phyloP scores from a whole-genome alignment of 139 green algal species.

The Tetradesmus obliquus region DNA sequence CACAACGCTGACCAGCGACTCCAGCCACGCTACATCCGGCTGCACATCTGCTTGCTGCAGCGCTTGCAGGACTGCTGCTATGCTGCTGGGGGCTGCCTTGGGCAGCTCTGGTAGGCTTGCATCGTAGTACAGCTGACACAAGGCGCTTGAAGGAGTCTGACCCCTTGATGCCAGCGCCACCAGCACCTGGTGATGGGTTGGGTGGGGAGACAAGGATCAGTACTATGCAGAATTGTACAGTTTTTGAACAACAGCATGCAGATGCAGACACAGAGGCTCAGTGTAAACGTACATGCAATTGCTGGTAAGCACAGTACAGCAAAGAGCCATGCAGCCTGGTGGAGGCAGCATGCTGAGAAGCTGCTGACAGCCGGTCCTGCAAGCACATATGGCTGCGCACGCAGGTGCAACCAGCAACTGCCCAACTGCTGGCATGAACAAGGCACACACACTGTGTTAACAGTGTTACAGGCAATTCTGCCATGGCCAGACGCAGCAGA shows the following conservation, averaged over 20 bases:
- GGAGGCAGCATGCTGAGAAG: neutral
- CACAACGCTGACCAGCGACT: constrained; percentile 5
- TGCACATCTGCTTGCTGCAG: constrained; percentile 11
- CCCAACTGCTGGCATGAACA: too few species aligned
- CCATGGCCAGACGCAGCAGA: neutral
- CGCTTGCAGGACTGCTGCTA: constrained; percentile 20
- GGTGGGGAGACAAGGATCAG: neutral
- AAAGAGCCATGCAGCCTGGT: neutral
- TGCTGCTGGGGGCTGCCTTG: neutral
- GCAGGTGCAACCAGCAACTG: too few species aligned
- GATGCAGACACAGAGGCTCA: neutral
- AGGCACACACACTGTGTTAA: too few species aligned
- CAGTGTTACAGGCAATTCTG: neutral
- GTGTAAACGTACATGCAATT: neutral
- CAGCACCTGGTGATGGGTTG: constrained; percentile 1
- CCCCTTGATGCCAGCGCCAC: neutral
- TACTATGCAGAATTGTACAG: neutral
- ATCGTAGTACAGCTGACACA: constrained; percentile 37
- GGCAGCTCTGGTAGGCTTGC: constrained; percentile 12
- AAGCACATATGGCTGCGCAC: neutral
- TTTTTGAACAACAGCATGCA: neutral
- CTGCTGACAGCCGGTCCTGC: neutral
- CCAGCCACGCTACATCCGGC: constrained; percentile 23
- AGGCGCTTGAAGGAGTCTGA: neutral
- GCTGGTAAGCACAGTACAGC: neutral